phyloP scores from a whole-genome alignment of 2,329 filamentous ascomycete species.

The Scorias spongiosa region DNA sequence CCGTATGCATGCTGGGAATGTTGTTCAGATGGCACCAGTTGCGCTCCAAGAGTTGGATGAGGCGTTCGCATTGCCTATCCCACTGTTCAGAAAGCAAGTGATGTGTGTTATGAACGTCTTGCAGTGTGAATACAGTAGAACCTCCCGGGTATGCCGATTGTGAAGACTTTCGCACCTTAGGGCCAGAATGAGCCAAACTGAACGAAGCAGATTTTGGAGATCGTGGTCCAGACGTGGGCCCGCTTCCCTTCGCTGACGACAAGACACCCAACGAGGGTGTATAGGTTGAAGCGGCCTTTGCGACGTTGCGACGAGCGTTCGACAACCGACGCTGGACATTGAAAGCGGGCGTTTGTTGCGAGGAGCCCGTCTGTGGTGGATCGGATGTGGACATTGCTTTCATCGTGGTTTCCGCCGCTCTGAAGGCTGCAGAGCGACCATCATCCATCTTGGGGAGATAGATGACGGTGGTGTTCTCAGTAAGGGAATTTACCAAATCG shows the following conservation, averaged over 20 bases:
- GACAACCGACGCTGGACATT: not conserved
- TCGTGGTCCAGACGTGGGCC: not conserved
- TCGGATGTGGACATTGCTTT: slow-evolving; percentile 13
- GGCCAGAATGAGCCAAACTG: not conserved
- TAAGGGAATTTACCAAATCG: slow-evolving; percentile 52
- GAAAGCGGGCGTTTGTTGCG: not conserved
- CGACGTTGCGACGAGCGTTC: slow-evolving; percentile 16
- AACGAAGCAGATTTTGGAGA: not conserved
- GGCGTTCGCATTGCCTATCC: slow-evolving; percentile 32
- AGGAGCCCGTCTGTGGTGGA: not conserved
- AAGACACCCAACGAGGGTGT: not conserved
- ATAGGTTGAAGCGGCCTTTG: slow-evolving; percentile 10
- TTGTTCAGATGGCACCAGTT: slow-evolving; percentile 31
- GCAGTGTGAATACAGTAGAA: slow-evolving; percentile 23
- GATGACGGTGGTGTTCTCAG: slow-evolving; percentile 47
- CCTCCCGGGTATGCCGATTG: not conserved
- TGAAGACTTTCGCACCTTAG: not conserved
- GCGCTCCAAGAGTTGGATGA: slow-evolving; percentile 31
- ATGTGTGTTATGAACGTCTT: slow-evolving; percentile 35
- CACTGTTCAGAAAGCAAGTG: slow-evolving; percentile 34
- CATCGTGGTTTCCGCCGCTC: slow-evolving; percentile 23
- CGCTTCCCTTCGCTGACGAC: not conserved
- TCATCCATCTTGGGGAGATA: slow-evolving; percentile 48
- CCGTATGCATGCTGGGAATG: slow-evolving; percentile 25
- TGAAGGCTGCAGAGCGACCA: slow-evolving; percentile 46